These are phyloP conservation scores for Stereum hirsutum DNA, from an alignment of 1,284 basidiomycete genomes.

Conservation along the genomic window DNA sequence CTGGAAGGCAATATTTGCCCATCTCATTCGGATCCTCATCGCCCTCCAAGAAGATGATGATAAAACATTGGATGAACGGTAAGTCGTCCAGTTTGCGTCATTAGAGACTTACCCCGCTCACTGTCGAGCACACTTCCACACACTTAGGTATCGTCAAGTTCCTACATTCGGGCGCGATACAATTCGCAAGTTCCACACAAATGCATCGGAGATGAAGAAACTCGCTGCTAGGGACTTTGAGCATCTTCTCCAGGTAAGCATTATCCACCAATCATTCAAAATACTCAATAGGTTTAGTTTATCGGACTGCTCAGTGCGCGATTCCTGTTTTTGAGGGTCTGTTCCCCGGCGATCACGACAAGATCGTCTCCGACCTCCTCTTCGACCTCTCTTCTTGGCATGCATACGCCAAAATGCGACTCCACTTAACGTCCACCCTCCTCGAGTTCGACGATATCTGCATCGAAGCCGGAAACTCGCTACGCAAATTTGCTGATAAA, in stretches of 20 bases:
- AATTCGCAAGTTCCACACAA: slow-evolving; percentile 17
- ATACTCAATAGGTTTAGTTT: not conserved
- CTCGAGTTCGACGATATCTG: slow-evolving; percentile 10
- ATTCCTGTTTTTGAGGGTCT: slow-evolving; percentile 22
- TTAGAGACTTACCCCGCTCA: not conserved
- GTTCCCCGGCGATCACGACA: slow-evolving; percentile 13
- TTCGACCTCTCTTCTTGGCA: slow-evolving; percentile 21
- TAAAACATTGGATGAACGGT: not conserved
- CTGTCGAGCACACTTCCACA: not conserved
- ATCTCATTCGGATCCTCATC: slow-evolving; percentile 1
- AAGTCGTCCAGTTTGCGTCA: not conserved
- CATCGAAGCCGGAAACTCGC: slow-evolving; percentile 8
- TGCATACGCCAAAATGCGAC: slow-evolving; percentile 20
- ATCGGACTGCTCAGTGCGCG: slow-evolving; percentile 15
- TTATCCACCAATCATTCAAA: not conserved
- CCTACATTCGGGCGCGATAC: slow-evolving; percentile 19
- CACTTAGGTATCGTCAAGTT: slow-evolving; percentile 17
- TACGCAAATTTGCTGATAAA: slow-evolving; percentile 13
- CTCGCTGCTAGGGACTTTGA: slow-evolving; percentile 21
- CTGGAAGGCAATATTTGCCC: slow-evolving; percentile 13
- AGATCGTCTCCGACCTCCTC: slow-evolving; percentile 15
- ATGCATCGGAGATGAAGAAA: slow-evolving; percentile 18
- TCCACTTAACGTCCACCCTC: slow-evolving; percentile 20
- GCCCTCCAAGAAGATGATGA: not conserved
- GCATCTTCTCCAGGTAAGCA: slow-evolving; percentile 18